Conservation (phyloP, 2,329 filamentous ascomycete genomes). For the Diplodia scrobiculata region DNA sequence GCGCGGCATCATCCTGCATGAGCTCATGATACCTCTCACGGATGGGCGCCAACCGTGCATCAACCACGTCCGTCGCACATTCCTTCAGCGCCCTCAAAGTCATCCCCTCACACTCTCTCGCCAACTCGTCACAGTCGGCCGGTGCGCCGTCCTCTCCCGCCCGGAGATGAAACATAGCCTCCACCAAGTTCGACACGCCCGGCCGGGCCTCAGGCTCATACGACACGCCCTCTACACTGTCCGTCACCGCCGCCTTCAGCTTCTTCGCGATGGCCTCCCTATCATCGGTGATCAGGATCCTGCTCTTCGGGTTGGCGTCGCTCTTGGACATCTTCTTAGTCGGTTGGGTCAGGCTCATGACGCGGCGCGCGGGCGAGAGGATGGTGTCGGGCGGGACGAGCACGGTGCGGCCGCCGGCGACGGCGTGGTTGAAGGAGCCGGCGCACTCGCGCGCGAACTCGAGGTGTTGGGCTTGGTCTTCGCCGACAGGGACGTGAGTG, state of each 20-base stretch:
- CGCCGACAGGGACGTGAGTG: constrained; percentile 94
- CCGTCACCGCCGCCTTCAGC: constrained; percentile 73
- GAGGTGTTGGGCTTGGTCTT: constrained; percentile 90
- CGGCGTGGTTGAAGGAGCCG: constrained; percentile 79
- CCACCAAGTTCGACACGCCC: constrained; percentile 83
- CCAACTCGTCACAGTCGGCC: constrained; percentile 50
- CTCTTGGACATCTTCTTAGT: constrained; percentile 94
- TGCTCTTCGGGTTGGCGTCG: constrained; percentile 67
- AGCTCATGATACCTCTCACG: constrained; percentile 60
- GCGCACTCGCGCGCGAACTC: constrained; percentile 89
- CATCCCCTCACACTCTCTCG: constrained; percentile 47
- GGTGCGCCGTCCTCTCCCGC: constrained; percentile 39
- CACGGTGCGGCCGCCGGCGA: constrained; percentile 66
- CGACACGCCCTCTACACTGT: constrained; percentile 66
- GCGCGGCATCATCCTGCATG: constrained; percentile 51
- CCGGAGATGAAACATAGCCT: constrained; percentile 74
- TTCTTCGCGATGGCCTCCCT: constrained; percentile 67
- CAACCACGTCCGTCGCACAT: constrained; percentile 61
- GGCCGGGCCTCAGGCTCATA: constrained; percentile 73
- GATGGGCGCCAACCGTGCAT: constrained; percentile 57
- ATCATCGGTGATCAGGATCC: constrained; percentile 79
- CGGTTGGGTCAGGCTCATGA: constrained; percentile 87
- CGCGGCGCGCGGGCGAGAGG: constrained; percentile 70
- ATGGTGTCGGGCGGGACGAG: constrained; percentile 59
- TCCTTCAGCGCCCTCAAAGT: constrained; percentile 65